Evolutionary conservation across 352 stramenopile species (phyloP).

Genomic region (Phytophthora pluvialis): DNA sequence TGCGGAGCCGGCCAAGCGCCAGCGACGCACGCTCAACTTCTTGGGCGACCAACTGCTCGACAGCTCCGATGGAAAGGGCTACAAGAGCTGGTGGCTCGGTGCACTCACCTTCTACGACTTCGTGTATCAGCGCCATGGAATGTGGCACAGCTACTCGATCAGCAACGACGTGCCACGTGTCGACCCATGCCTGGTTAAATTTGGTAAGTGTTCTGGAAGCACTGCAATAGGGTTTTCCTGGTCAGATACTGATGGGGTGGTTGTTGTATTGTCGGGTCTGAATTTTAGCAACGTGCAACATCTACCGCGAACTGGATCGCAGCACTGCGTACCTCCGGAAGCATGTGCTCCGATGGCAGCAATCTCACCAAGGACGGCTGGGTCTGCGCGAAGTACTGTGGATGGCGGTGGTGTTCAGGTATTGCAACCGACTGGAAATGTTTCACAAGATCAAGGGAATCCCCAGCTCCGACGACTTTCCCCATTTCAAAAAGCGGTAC

Average conservation of each 20-base stretch:
- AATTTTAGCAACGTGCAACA: conserved; percentile 75
- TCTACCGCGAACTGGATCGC: conserved; percentile 84
- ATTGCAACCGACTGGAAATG: conserved; percentile 84
- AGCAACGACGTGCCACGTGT: conserved; percentile 73
- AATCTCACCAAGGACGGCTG: conserved; percentile 69
- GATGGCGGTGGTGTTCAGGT: conserved; percentile 83
- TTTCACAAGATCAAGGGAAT: conserved; percentile 84
- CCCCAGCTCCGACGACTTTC: conserved; percentile 72
- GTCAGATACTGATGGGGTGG: conserved; percentile 3
- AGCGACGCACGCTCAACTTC: conserved; percentile 71
- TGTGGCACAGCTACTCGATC: conserved; percentile 89
- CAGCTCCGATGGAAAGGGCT: conserved; percentile 71
- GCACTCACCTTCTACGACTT: conserved; percentile 87
- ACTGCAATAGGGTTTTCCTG: not conserved
- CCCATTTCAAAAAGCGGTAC: conserved; percentile 71
- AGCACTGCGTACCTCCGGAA: conserved; percentile 85
- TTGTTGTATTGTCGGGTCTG: conserved; percentile 4
- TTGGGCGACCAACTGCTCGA: conserved; percentile 78
- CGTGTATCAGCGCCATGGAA: conserved; percentile 85
- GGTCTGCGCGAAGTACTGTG: conserved; percentile 80
- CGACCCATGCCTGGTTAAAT: conserved; percentile 74
- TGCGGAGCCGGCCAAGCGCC: conserved; percentile 46
- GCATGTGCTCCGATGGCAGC: conserved; percentile 79
- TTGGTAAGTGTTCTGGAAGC: conserved; percentile 48
- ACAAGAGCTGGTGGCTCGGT: conserved; percentile 88